A percentile compares a stretch with the other conserved stretches of the same genome.
Conservation (phyloP, 2,329 filamentous ascomycete species). For the Ascochyta viciae-villosae region DNA sequence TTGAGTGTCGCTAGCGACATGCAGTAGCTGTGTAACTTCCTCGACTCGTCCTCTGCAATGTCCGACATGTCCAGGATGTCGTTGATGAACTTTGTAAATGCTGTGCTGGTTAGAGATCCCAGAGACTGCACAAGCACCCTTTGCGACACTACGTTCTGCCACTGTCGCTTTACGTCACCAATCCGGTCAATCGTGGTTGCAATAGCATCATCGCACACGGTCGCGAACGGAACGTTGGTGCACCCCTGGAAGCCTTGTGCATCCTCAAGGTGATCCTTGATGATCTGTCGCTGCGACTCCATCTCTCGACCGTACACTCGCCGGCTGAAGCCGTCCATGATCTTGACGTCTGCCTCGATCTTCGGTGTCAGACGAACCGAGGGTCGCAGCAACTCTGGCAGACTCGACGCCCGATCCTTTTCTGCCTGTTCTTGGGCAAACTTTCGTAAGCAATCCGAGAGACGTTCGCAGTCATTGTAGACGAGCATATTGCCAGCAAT, state of each 20-base stretch:
- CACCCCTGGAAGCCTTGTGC: conserved; percentile 68
- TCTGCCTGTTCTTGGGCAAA: conserved; percentile 56
- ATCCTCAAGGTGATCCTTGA: conserved; percentile 68
- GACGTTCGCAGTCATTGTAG: conserved; percentile 69
- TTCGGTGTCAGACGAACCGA: conserved; percentile 54
- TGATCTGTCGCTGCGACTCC: conserved; percentile 68
- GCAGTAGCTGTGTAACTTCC: conserved; percentile 64
- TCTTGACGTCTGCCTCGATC: conserved; percentile 62
- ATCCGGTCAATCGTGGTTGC: conserved; percentile 65
- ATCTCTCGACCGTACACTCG: conserved; percentile 69
- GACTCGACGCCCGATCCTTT: conserved; percentile 38
- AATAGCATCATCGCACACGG: conserved; percentile 67
- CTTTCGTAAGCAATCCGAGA: conserved; percentile 61
- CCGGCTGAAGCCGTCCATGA: conserved; percentile 66
- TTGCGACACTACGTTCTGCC: conserved; percentile 64
- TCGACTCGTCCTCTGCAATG: conserved; percentile 69
- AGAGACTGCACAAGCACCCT: conserved; percentile 68
- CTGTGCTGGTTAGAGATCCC: conserved; percentile 64
- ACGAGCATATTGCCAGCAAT: conserved; percentile 67
- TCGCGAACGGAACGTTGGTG: conserved; percentile 64
- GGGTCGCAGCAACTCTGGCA: conserved; percentile 41
- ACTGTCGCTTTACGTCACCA: conserved; percentile 62
- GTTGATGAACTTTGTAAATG: conserved; percentile 65
- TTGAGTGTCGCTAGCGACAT: conserved; percentile 63
- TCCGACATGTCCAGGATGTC: conserved; percentile 69